A percentile compares a stretch with the other conserved stretches of the same genome.
Conservation (phyloP, 1,284 basidiomycete species). For the Inonotus obliquus region DNA sequence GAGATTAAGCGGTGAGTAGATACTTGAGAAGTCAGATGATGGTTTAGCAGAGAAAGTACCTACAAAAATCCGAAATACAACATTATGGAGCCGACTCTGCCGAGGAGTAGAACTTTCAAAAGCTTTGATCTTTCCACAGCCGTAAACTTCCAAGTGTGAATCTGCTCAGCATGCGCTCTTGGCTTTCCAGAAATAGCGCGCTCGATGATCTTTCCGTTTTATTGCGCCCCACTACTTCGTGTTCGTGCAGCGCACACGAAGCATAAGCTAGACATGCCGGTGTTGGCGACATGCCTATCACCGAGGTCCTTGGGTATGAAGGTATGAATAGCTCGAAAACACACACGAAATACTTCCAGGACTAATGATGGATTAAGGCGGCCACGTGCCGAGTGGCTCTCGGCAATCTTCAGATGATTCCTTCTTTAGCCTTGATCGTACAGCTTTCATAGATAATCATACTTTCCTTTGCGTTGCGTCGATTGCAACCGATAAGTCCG, state of each 20-base stretch:
- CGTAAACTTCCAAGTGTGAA: not conserved
- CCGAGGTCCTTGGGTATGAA: no score
- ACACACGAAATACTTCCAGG: no score
- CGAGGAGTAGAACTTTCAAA: not conserved
- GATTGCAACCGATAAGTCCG: not conserved
- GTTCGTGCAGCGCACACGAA: no score
- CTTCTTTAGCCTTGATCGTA: not conserved
- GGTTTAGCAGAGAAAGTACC: not conserved
- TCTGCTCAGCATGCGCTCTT: not conserved
- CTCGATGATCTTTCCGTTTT: not conserved
- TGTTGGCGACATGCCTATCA: not conserved
- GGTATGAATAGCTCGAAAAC: no score
- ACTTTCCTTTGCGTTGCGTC: not conserved
- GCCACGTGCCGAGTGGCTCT: not conserved
- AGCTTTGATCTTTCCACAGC: not conserved
- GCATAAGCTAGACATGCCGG: no score
- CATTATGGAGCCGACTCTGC: not conserved
- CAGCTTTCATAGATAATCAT: not conserved
- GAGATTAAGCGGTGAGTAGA: not conserved
- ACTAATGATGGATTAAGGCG: no score
- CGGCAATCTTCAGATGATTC: not conserved
- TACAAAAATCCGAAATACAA: not conserved
- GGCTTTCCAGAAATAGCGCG: not conserved
- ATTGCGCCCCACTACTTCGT: not conserved
- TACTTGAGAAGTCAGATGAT: not conserved